phyloP scores from a whole-genome alignment of 2,329 filamentous ascomycete species.

The Myriosclerotinia scirpicola region DNA sequence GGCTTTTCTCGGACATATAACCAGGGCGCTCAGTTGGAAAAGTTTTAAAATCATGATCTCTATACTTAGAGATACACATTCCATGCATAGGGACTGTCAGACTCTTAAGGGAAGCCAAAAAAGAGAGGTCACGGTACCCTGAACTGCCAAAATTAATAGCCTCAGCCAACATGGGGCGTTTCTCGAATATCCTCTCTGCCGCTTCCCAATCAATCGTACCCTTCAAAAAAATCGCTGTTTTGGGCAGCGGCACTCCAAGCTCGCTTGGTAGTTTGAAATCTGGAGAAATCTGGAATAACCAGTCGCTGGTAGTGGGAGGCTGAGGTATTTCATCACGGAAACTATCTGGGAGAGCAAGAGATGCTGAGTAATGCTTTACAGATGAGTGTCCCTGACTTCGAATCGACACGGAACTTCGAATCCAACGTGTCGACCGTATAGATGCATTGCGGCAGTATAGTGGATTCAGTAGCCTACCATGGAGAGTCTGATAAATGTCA shows the following conservation, averaged over 20 bases:
- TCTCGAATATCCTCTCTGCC: not conserved
- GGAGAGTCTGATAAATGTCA: slow-evolving; percentile 1
- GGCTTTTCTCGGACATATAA: not conserved
- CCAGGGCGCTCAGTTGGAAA: too few species aligned
- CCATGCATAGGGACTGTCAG: not conserved
- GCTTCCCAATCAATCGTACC: slow-evolving; percentile 8
- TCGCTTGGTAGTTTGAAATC: not conserved
- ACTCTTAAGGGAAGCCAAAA: not conserved
- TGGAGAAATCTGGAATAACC: slow-evolving; percentile 2
- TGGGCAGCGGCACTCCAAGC: not conserved
- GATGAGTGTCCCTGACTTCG: not conserved
- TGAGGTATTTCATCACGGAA: not conserved
- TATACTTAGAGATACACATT: not conserved
- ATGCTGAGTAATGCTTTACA: not conserved
- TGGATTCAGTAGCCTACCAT: not conserved
- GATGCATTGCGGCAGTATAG: slow-evolving; percentile 7
- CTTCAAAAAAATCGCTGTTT: not conserved
- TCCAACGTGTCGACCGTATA: slow-evolving; percentile 1
- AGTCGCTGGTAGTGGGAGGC: not conserved
- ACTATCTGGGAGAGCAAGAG: not conserved
- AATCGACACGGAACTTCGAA: not conserved
- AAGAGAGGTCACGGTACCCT: not conserved
- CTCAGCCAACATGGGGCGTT: not conserved
- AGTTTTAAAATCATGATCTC: not conserved
- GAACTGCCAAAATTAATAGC: not conserved